A percentile compares a stretch with the other conserved stretches of the same genome.
phyloP scores from a whole-genome alignment of 305 asterid species.

The Striga hermonthica region DNA sequence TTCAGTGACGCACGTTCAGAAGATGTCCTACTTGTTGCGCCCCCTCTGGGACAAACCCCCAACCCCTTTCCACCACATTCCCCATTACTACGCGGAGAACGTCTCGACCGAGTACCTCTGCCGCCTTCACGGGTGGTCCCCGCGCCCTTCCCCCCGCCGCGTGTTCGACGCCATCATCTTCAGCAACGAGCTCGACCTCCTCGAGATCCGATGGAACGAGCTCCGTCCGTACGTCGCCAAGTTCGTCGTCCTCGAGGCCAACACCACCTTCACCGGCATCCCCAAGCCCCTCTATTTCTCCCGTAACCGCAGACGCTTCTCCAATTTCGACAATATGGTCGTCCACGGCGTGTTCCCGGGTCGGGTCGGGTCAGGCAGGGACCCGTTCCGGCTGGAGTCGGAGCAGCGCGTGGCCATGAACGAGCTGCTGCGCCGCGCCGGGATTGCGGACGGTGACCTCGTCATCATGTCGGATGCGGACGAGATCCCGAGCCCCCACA shows the following conservation, averaged over 20 bases:
- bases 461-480: conserved; percentile 2
- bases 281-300: conserved; percentile 1
- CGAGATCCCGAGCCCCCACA: conserved; percentile 8
- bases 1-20: background rate
- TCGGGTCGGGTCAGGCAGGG: background rate
- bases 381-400: background rate
- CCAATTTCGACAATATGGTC: background rate
- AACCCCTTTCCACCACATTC: background rate
- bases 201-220: conserved; percentile 1
- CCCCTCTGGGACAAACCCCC: conserved; percentile 15
- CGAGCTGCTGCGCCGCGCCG: background rate
- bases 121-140: conserved; percentile 10
- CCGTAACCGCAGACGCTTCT: background rate
- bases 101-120: conserved; percentile 2
- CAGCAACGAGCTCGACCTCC: background rate
- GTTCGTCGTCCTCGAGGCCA: conserved; percentile 1
- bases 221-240: background rate
- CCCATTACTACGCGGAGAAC: conserved; percentile 2
- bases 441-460: background rate
- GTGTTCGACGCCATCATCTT: conserved; percentile 5
- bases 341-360: conserved; percentile 2
- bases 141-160: background rate
- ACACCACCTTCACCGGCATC: conserved; percentile 9
- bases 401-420: conserved; percentile 10
- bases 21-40: background rate